Conservation (phyloP, 345 rosid genomes). For the Eucalyptus tenuipes region DNA sequence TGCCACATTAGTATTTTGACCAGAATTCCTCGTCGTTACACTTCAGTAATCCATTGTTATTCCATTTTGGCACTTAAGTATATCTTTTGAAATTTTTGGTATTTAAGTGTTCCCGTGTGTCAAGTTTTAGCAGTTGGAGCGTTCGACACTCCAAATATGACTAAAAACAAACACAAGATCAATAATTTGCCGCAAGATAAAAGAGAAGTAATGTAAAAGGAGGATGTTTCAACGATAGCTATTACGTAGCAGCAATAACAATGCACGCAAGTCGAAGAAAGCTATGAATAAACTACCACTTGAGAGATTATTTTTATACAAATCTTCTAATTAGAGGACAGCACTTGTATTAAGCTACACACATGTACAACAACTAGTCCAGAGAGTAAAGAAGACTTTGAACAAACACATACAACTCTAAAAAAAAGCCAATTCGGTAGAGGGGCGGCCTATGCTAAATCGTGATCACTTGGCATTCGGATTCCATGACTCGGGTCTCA, state of each 20-base stretch:
- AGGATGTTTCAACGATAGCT: not conserved
- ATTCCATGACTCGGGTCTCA: too few species aligned
- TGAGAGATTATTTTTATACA: too few species aligned
- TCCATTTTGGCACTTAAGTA: too few species aligned
- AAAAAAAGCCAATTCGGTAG: not conserved
- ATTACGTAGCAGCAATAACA: not conserved
- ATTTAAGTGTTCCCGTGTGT: too few species aligned
- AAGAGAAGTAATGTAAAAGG: not conserved
- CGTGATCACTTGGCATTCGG: not conserved
- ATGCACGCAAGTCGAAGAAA: not conserved
- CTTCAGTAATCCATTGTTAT: too few species aligned
- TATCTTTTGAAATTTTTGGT: too few species aligned
- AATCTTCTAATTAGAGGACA: not conserved
- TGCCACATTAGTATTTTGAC: too few species aligned
- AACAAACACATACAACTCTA: not conserved
- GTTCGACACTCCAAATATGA: fast-evolving
- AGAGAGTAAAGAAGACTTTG: not conserved
- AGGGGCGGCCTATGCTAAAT: not conserved
- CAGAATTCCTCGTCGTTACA: too few species aligned
- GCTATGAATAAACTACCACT: not conserved
- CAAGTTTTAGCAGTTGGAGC: too few species aligned
- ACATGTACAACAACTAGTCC: not conserved
- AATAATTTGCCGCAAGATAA: not conserved
- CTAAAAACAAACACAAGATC: not conserved
- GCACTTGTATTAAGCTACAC: not conserved